phyloP scores from a whole-genome alignment of 176 grass and related monocot species.

The Guadua angustifolia region DNA sequence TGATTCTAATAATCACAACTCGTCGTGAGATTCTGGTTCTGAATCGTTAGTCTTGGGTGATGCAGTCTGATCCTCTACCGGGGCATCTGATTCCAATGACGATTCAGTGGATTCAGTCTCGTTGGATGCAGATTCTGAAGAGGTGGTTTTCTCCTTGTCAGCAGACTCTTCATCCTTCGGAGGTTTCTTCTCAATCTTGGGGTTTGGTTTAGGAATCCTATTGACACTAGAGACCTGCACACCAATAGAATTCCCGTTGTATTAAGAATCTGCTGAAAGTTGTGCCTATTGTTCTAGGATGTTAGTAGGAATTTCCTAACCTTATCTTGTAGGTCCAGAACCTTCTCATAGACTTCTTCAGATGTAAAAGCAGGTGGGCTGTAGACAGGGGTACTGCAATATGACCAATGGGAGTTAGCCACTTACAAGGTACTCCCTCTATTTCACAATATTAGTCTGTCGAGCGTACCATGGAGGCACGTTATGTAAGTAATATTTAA shows the following conservation, averaged over 20 bases:
- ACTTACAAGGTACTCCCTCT: neutral
- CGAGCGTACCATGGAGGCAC: too few relatives aligned
- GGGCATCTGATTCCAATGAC: constrained; percentile 44
- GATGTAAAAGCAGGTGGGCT: constrained; percentile 81
- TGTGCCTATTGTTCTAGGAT: neutral
- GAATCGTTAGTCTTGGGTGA: constrained; percentile 50
- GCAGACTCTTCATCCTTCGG: constrained; percentile 66
- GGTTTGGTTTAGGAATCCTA: constrained; percentile 95
- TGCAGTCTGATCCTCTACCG: constrained; percentile 35
- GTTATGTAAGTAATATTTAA: too few relatives aligned
- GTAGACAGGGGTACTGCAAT: constrained; percentile 65
- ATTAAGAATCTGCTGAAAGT: neutral
- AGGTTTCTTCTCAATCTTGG: constrained; percentile 92
- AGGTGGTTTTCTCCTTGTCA: constrained; percentile 54
- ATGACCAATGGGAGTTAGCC: constrained; percentile 25
- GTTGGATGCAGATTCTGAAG: constrained; percentile 47
- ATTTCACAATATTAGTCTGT: too few relatives aligned
- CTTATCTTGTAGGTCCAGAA: constrained; percentile 80
- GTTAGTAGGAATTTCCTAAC: constrained; percentile 44
- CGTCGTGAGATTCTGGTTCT: constrained; percentile 73
- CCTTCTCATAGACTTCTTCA: constrained; percentile 71
- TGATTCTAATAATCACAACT: constrained; percentile 64
- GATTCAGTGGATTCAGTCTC: constrained; percentile 42
- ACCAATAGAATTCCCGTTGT: neutral
- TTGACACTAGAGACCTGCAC: constrained; percentile 84